Evolutionary conservation across 306 rosid species (phyloP), one percentile per base, ranked within the genome.

Genomic region (Gleditsia sinensis): DNA sequence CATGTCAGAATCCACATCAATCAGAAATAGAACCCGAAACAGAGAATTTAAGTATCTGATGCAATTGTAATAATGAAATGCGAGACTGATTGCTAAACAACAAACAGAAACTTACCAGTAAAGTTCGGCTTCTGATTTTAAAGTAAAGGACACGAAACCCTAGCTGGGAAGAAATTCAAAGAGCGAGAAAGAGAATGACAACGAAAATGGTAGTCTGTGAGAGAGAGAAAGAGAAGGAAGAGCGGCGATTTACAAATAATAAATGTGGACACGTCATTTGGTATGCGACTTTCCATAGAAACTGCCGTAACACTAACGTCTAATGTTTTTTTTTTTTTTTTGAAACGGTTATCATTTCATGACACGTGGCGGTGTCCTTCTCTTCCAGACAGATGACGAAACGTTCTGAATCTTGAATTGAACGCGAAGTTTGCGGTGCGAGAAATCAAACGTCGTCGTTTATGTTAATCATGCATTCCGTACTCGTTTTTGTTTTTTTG

Each of bases 101-200:
- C 34, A 48, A 57, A 34, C 20, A 73, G 36, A 36, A 77, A 80
- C 88, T 77, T 87, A 91, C 95, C 93, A 34, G 78, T 28, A 80
- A 78, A 63, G 85, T 72, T 51, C 7, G 5, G 73, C 34, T 67
- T 53, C 23, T 36, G 83, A 74, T 65, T 86, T 88, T 24, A 74
- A 81, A 87, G 96, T 79, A 81, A 80, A 85, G 84, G 78, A 76
- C 71, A 80, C 78, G 90, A 78, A 94, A 90, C 86, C 96, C 87
- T 80, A 86, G 75, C 77, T 62, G 67, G 55, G 89, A 61, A 74
- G 65, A 80, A 78, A 82, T 79, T 66, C 78, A 69, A 78, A 72
- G 63, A 28, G 63, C 27, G 72, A 78, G 77, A 71, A 51, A 66
- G 72, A 58, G 79, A 75, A 49, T 20, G 39, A 28, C 21, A 73